Base-by-base conservation (phyloP, 345 rosid genomes). In the Hibiscus mutabilis region DNA sequence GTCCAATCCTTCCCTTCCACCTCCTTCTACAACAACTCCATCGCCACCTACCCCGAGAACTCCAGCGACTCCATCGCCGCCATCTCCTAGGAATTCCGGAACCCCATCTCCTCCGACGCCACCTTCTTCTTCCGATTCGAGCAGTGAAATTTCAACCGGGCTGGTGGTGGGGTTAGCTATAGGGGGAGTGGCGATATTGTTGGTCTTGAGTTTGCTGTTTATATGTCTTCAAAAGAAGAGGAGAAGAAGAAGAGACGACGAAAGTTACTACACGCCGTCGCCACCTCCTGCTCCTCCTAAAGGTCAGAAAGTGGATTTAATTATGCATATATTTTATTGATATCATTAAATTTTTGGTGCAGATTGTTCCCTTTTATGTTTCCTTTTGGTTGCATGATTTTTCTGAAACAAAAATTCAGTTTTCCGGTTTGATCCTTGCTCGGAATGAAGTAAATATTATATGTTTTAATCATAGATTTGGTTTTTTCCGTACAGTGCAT, bases 141-240 rank as follows among this genome's bases (percentile, higher is more conserved):
- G 64, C 62, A 37, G 2, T 29, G 80, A 70, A 14, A 15, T 85
- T 33, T 82, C 91, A 25, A 83, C 89, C 3, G 91, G 88, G 62
- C 73, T 87, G 18, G 89, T 88, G 27, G 89, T 84, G 35, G 96
- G 91, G 29, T 72, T 88, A 14, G 93, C 88, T 22, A 75, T 88
- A 8, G 96, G 80, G 1, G 96, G 91, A 61, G 86, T 88, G 68
- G 84, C 59, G 15, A 0, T 83, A 37, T 80, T 90, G 67, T 64
- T 80, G 47, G 70, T 83, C 19, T 1, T 87, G 16, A 82, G 79
- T 75, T 15, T 88, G 74, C 19, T 88, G 71, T 88, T 83, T 55
- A 76, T 91, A 24, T 82, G 82, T 40, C 84, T 89, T 57, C 82
- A 66, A 76, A 88, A 78, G 86, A 88, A 79, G 80, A 85, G 78